Conservation (phyloP, 2,329 filamentous ascomycete genomes). For the Scedosporium boydii region DNA sequence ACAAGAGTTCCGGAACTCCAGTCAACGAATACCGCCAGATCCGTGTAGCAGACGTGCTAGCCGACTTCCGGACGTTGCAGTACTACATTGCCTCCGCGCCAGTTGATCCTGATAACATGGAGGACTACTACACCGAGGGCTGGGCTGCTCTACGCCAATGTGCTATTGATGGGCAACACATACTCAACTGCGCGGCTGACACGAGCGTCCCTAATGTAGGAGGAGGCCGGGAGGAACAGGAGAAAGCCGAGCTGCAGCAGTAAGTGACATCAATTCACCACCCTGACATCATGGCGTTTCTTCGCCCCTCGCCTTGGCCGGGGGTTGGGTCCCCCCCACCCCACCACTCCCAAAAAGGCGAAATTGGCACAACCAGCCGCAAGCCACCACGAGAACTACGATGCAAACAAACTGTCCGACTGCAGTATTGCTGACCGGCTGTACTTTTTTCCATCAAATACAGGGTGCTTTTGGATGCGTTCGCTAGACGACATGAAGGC, state of each 20-base stretch:
- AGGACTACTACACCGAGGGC: constrained; percentile 55
- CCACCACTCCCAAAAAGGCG: background rate
- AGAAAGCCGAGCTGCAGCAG: constrained; percentile 54
- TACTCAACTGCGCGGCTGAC: constrained; percentile 55
- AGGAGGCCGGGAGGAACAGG: constrained; percentile 49
- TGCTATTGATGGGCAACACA: constrained; percentile 52
- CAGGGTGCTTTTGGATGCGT: constrained; percentile 49
- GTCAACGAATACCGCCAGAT: constrained; percentile 51
- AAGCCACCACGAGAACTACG: no score
- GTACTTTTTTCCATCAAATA: background rate
- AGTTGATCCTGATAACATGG: constrained; percentile 40
- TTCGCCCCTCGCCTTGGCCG: background rate
- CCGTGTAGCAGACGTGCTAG: constrained; percentile 52
- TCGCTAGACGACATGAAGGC: constrained; percentile 50
- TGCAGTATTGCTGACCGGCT: background rate
- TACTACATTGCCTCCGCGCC: constrained; percentile 51
- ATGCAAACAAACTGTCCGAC: background rate
- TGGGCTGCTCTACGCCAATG: constrained; percentile 55
- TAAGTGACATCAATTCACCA: constrained; percentile 23
- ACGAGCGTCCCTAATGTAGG: constrained; percentile 43
- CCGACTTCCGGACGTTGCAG: constrained; percentile 53
- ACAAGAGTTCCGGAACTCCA: constrained; percentile 16
- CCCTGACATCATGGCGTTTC: background rate
- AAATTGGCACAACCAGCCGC: no score
- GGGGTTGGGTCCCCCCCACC: background rate